Percentiles rank a stretch among this genome's conserved stretches.
These are phyloP conservation scores for Yamadazyma diddensiae DNA, from an alignment of 1,139 yeast genomes.

Conservation along the genomic window DNA sequence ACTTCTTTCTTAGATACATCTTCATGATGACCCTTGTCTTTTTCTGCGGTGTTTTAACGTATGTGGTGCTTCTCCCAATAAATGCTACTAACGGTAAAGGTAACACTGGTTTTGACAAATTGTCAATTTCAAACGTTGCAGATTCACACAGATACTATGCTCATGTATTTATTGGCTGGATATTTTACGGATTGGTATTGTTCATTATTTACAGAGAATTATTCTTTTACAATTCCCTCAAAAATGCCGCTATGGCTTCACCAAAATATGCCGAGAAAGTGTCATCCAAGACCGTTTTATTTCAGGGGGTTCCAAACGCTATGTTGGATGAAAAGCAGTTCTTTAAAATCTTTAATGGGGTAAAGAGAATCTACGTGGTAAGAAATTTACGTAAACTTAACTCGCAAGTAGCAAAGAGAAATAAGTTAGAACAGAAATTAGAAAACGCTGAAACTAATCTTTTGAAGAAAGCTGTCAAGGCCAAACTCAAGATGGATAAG, in stretches of 20 bases:
- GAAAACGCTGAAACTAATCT: slow-evolving; percentile 69
- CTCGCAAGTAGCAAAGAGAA: slow-evolving; percentile 59
- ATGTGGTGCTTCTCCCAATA: slow-evolving; percentile 61
- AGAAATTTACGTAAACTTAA: slow-evolving; percentile 63
- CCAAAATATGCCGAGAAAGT: slow-evolving; percentile 73
- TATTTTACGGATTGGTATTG: slow-evolving; percentile 66
- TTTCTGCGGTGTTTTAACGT: slow-evolving; percentile 39
- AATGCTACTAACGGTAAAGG: slow-evolving; percentile 60
- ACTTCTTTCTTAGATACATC: slow-evolving; percentile 60
- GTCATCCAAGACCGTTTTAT: slow-evolving; percentile 74
- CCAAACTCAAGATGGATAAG: slow-evolving; percentile 63
- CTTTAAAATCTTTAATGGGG: slow-evolving; percentile 60
- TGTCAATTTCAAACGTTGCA: slow-evolving; percentile 71
- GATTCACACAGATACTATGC: slow-evolving; percentile 70
- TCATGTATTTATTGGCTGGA: slow-evolving; percentile 79
- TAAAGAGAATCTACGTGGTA: slow-evolving; percentile 72
- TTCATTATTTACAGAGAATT: slow-evolving; percentile 80
- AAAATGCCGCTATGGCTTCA: slow-evolving; percentile 78
- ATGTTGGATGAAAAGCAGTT: slow-evolving; percentile 63
- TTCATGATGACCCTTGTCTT: slow-evolving; percentile 43
- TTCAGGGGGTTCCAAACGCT: slow-evolving; percentile 76
- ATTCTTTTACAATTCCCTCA: slow-evolving; percentile 71
- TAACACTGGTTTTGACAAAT: slow-evolving; percentile 65
- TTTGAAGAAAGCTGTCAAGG: slow-evolving; percentile 58
- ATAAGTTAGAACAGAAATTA: slow-evolving; percentile 55